Percentiles rank a stretch among this genome's conserved stretches.
phyloP scores from a whole-genome alignment of 1,139 yeast genomes.

The Suhomyces ambrosiae region DNA sequence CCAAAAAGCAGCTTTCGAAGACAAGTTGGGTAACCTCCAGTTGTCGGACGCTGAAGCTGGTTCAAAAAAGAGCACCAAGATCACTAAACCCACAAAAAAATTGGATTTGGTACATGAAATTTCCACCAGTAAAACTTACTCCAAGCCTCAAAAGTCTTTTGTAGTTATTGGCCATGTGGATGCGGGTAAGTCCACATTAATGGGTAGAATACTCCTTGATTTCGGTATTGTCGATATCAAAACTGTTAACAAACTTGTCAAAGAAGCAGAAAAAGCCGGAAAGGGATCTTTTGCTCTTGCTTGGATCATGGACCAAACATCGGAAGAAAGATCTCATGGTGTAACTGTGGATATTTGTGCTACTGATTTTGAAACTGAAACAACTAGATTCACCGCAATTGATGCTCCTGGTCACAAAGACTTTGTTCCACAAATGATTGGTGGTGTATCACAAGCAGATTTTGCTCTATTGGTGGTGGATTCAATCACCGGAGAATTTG shows the following conservation, averaged over 20 bases:
- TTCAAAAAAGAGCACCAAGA: conserved; percentile 21
- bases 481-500: conserved; percentile 81
- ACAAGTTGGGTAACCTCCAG: conserved; percentile 36
- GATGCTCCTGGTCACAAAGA: conserved; percentile 82
- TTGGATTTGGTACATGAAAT: conserved; percentile 46
- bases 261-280: conserved; percentile 81
- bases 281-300: conserved; percentile 94
- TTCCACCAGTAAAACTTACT: conserved; percentile 30
- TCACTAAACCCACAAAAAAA: conserved; percentile 45
- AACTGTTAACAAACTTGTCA: conserved; percentile 72
- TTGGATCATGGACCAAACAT: conserved; percentile 96
- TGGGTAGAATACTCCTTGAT: conserved; percentile 87
- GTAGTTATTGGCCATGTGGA: conserved; percentile 97
- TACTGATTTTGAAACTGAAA: conserved; percentile 71
- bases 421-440: conserved; percentile 57
- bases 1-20: conserved; percentile 55
- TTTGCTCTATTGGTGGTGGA: conserved; percentile 76
- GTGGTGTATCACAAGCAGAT: conserved; percentile 61
- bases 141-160: conserved; percentile 71
- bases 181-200: conserved; percentile 94
- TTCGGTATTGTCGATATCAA: conserved; percentile 78
- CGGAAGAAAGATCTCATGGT: conserved; percentile 86
- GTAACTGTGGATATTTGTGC: conserved; percentile 94
- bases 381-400: conserved; percentile 74
- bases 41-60: conserved; percentile 15